Evolutionary conservation across 2,329 filamentous ascomycete species (phyloP), one percentile per base, ranked within the genome.

Genomic region (Pseudocercospora cruenta): DNA sequence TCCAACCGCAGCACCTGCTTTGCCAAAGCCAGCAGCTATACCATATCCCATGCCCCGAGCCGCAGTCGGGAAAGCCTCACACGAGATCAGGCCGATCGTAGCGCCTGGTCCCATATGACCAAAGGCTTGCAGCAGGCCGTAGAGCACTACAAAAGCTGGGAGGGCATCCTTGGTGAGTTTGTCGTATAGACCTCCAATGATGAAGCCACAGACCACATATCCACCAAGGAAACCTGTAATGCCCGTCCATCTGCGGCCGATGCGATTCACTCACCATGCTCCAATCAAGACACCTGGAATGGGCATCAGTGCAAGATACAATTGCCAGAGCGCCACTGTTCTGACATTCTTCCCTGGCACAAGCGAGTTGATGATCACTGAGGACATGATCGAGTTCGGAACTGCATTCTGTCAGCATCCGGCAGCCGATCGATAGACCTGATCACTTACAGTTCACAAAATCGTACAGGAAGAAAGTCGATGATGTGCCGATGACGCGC

Each of bases 1-100:
- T 0, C 84, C 84, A 4, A 86, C 70, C 0, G 84, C 84, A 0
- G 83, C 84, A 0, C 84, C 84, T 0, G 82, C 78, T 67, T 86
- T 86, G 1, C 84, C 84, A 28, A 85, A 70, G 0, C 83, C 84
- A 0, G 84, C 83, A 1, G 81, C 82, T n/a, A 85, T 70, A 0
- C 83, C 84, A 60, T 85, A 85, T 53, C 82, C 83, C 8, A 81
- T 83, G 0, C 84, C 84, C 9, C 84, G 76, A 0, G 85, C 82
- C n/a, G 82, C 81, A 1, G 84, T 86, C 0, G 84, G 81, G 66
- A 84, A 86, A 1, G 80, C 79, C 71, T 86, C 84, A 0, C 82
- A 84, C 0, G 82, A 84, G 5, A 85, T 71, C 2, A 86, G 75
- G 0, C 83, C 83, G 3, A 86, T 78, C 75, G 83, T 85, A 47